Evolutionary conservation across 2,329 filamentous ascomycete species (phyloP), one percentile per base, ranked within the genome.

Genomic region (Botrytis hyacinthi): DNA sequence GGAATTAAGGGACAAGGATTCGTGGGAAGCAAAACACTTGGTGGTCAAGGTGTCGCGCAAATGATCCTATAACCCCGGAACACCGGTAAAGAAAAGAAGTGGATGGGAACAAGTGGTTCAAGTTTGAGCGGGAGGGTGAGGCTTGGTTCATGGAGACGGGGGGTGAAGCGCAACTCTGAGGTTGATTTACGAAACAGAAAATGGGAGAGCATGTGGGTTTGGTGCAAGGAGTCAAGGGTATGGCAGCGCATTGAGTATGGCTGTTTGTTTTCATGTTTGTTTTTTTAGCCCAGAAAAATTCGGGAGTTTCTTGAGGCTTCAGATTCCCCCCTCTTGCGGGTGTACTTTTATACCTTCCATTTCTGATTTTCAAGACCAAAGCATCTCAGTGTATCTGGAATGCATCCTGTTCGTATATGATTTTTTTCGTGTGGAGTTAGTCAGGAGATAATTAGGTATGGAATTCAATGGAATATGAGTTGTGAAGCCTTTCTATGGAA

Each of bases 1-100:
- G 94, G 88, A 59, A 75, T 95, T 82, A 95, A 93, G 86, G 92
- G 92, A 74, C 93, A 97, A 84, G 92, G 89, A 51, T 97, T 97
- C 83, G 90, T 94, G 77, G 93, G 93, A 75, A 98, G 95, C 87
- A 98, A 98, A 89, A 98, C 95, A 26, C 87, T 99, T 71, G 96
- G 96, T 77, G 96, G 96, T 71, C 92, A 93, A 78, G 95, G 95
- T 70, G 92, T 98, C 78, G 96, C 94, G 76, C 95, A 98, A 86
- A 98, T 98, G 95, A 98, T 98, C 84, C 94, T 98, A 81, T 97
- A 87, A 85, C 78, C 22, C 6, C 10, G 5, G 35, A 57, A 26
- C 9, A 20, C 42, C 18, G 12, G n/a, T 37, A 68, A 57, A 57
- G 32, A 40, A 42, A 57, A 57, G 4, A 42, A 16, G 20, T 3